Evolutionary conservation across 345 rosid species (phyloP).

Genomic region (Populus deltoides): DNA sequence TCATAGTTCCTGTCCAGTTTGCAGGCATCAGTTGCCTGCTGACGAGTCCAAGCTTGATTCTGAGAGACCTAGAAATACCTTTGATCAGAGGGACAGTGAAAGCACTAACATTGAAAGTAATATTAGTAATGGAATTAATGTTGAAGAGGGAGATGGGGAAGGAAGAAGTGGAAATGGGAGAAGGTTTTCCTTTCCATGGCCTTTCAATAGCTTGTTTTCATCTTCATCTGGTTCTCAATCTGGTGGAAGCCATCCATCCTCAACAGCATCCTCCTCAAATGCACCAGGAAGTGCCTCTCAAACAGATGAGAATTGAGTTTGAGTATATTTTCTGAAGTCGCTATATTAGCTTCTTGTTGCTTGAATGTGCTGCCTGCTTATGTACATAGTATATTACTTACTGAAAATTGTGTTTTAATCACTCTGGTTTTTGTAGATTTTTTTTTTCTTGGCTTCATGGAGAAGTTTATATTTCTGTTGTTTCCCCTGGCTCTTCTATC

Average conservation of each 20-base stretch:
- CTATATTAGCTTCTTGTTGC: conserved; percentile 11
- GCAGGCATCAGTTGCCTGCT: conserved; percentile 71
- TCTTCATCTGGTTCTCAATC: conserved; percentile 54
- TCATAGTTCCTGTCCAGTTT: conserved; percentile 89
- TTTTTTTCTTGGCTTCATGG: neutral
- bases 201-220: conserved; percentile 65
- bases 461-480: neutral
- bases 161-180: conserved; percentile 56
- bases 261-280: conserved; percentile 29
- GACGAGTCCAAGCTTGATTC: conserved; percentile 61
- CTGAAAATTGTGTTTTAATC: conserved; percentile 3
- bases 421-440: conserved; percentile 6
- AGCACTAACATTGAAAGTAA: conserved; percentile 9
- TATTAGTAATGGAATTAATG: neutral
- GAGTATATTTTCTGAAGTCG: neutral
- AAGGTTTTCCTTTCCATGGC: conserved; percentile 80
- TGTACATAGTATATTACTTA: conserved; percentile 31
- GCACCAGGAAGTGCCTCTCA: conserved; percentile 35
- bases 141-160: conserved; percentile 49
- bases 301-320: conserved; percentile 38
- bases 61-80: conserved; percentile 32
- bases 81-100: conserved; percentile 27
- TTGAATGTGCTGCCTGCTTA: conserved; percentile 18
- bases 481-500: neutral
- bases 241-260: conserved; percentile 39